A percentile compares a stretch with the other conserved stretches of the same genome.
Evolutionary conservation across 176 grass and related monocot species (phyloP).

Genomic region (Raddia guianensis): DNA sequence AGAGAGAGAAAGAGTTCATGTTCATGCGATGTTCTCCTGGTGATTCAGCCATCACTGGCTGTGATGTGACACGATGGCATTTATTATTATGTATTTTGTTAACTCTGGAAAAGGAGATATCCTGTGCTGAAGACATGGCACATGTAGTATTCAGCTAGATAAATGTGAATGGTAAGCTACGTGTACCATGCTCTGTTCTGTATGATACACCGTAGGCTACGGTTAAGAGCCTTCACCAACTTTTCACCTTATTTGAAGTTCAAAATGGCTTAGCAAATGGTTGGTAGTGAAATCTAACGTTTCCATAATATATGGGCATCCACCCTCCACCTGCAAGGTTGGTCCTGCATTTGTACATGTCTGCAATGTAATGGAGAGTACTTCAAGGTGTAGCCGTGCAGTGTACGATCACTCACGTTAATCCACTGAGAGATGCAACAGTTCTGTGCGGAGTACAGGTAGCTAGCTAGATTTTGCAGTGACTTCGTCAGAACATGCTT

Average conservation of each 20-base stretch:
- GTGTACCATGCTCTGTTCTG: background rate
- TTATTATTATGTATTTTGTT: conserved; percentile 2
- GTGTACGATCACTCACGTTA: conserved; percentile 15
- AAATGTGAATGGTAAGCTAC: background rate
- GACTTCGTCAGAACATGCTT: background rate
- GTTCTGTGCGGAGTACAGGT: background rate
- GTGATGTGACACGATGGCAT: background rate
- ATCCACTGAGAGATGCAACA: background rate
- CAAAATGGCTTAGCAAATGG: background rate
- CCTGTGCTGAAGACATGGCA: background rate
- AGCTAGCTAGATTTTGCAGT: conserved; percentile 1
- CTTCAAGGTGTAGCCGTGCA: background rate
- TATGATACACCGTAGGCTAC: background rate
- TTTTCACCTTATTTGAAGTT: background rate
- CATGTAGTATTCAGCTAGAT: background rate
- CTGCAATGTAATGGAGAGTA: conserved; percentile 2
- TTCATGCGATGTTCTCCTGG: background rate
- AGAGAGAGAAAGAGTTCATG: no score
- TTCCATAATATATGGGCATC: background rate
- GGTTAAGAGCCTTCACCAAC: background rate
- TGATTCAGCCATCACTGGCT: background rate
- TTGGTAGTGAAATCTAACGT: conserved; percentile 1
- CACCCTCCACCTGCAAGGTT: background rate
- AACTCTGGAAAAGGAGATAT: background rate
- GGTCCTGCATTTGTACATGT: conserved; percentile 9